Evolutionary conservation across 129 eudicot species (phyloP), one percentile per base, ranked within the genome.

Genomic region (Escallonia herrerae): DNA sequence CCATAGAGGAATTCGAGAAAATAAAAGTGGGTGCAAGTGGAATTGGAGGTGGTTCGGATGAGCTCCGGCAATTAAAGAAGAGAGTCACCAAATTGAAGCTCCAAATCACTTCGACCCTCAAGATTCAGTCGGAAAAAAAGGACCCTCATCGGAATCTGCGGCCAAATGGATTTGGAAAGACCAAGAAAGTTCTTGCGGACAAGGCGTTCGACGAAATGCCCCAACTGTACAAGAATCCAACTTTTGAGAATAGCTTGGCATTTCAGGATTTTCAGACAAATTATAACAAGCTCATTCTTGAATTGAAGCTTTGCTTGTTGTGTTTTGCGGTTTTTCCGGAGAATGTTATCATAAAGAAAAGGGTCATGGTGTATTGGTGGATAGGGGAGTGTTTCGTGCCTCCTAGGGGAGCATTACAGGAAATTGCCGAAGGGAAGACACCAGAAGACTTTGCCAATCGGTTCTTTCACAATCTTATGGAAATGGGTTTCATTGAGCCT

Each of bases 401-500:
- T 15, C 72, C 53, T 40, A n/a, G 56, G 3, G 53, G 5, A 2
- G 15, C 7, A 4, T 47, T 2, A 7, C 11, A 47, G 52, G 52
- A 8, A 46, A 46, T 46, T 46, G 50, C 7, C 8, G 4, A 33
- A 7, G 38, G 15, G 5, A 53, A 67, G 8, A 58, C 52, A 1
- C 45, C 40, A 2, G 77, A 72, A 11, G 58, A 56, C 0, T 49
- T 11, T 46, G 77, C 64, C 9, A 43, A 64, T 7, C 65, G 45
- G n/a, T 54, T 53, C 40, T 64, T 72, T 8, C 0, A 15, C 7
- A 12, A 55, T 41, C 58, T 72, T 13, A 63, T 63, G 13, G 52
- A 56, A 39, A 72, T 14, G 77, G 77, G 70, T 2, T 72, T 72
- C 58, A 72, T 72, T 15, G 64, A 72, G 49, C 70, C 77, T 8